phyloP scores from a whole-genome alignment of 345 rosid genomes.

The Jatropha curcas region DNA sequence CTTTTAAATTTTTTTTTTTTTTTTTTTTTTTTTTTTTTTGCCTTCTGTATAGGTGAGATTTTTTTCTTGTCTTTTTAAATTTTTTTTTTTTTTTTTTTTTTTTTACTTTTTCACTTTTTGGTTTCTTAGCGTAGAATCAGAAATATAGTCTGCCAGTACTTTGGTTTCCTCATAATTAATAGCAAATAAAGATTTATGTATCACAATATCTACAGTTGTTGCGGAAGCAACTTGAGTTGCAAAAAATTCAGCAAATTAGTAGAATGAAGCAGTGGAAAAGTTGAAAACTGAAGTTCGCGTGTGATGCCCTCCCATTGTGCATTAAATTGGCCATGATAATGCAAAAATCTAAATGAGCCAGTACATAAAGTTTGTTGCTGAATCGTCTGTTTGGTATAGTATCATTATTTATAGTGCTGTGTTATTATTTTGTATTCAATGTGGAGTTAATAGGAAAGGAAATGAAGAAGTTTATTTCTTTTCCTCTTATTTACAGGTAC shows the following conservation, averaged over 20 bases:
- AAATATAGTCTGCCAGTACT: background rate
- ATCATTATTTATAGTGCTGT: background rate
- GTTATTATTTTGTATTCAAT: background rate
- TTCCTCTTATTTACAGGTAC: slow-evolving; percentile 41
- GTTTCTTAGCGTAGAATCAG: background rate
- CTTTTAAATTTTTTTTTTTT: background rate
- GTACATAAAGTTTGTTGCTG: slow-evolving; percentile 86
- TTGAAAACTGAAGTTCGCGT: slow-evolving; percentile 84
- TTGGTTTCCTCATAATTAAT: background rate
- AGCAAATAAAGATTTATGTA: background rate
- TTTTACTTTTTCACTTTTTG: background rate
- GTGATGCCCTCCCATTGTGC: slow-evolving; percentile 93
- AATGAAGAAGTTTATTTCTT: background rate
- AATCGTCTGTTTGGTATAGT: slow-evolving; percentile 78
- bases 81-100: background rate
- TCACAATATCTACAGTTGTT: slow-evolving; percentile 46
- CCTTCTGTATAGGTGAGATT: slow-evolving; percentile 52
- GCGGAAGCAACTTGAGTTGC: slow-evolving; percentile 52
- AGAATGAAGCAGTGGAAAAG: slow-evolving; percentile 81
- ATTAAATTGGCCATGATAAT: slow-evolving; percentile 85
- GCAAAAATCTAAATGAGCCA: slow-evolving; percentile 87
- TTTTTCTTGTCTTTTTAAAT: no score
- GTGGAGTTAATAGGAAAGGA: background rate
- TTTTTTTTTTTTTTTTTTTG: background rate
- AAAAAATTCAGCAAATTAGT: slow-evolving; percentile 67